A percentile compares a stretch with the other conserved stretches of the same genome.
phyloP scores from a whole-genome alignment of 345 rosid genomes.

The Acer campestre region DNA sequence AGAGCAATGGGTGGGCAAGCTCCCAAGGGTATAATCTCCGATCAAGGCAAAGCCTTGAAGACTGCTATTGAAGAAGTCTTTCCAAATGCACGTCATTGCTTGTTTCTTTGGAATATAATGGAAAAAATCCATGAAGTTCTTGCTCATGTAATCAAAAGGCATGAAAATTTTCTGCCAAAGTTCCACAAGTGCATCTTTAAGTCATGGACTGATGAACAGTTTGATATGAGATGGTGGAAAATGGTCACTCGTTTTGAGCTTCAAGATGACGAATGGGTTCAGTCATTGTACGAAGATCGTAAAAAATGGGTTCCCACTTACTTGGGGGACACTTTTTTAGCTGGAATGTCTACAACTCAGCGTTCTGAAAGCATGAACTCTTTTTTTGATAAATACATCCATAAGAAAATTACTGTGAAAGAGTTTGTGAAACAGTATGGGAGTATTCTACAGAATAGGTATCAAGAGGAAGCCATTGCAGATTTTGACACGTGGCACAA shows the following conservation, averaged over 20 bases:
- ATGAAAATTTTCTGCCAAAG: conserved; percentile 43
- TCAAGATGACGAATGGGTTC: conserved; percentile 48
- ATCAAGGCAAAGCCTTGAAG: conserved; percentile 46
- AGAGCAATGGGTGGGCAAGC: conserved; percentile 62
- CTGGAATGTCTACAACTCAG: conserved; percentile 53
- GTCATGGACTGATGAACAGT: conserved; percentile 58
- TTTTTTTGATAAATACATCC: conserved; percentile 60
- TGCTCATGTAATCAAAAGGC: conserved; percentile 34
- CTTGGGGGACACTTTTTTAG: conserved; percentile 43
- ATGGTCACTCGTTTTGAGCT: conserved; percentile 56
- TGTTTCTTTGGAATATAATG: conserved; percentile 48
- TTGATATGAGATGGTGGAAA: conserved; percentile 62
- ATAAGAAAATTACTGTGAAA: conserved; percentile 53
- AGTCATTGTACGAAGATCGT: conserved; percentile 48
- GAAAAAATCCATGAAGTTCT: conserved; percentile 54
- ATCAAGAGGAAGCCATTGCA: conserved; percentile 59
- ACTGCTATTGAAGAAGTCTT: conserved; percentile 47
- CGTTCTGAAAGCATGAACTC: conserved; percentile 55
- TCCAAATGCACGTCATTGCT: conserved; percentile 52
- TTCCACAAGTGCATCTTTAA: conserved; percentile 55
- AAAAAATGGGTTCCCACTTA: conserved; percentile 58
- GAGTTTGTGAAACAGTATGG: conserved; percentile 60
- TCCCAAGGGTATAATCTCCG: conserved; percentile 52
- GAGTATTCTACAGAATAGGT: conserved; percentile 47
- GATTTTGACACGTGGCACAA: conserved; percentile 63